These are phyloP conservation scores for Oryza longistaminata DNA, from an alignment of 176 grass and related monocot genomes.

Conservation along the genomic window DNA sequence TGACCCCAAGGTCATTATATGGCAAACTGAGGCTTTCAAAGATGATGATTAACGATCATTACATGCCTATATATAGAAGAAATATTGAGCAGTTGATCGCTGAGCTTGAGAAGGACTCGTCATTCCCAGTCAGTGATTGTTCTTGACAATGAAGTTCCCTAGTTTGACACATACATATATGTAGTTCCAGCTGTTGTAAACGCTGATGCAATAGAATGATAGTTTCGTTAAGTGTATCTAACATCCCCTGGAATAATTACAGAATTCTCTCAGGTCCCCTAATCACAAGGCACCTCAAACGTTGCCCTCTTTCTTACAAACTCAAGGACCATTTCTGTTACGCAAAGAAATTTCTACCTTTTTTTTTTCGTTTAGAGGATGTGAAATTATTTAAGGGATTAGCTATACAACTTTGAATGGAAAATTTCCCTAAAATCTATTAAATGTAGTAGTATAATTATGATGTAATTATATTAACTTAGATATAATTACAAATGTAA, in stretches of 20 bases:
- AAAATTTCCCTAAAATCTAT: too few relatives aligned
- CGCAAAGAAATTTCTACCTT: too few relatives aligned
- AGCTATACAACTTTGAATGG: too few relatives aligned
- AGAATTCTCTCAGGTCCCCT: not conserved
- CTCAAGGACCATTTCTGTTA: not conserved
- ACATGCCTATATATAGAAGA: slow-evolving; percentile 92
- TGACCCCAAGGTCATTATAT: slow-evolving; percentile 81
- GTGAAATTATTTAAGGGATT: too few relatives aligned
- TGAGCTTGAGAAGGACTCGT: slow-evolving; percentile 58
- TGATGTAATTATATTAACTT: too few relatives aligned
- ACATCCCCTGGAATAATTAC: slow-evolving; percentile 1
- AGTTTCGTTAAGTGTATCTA: slow-evolving; percentile 38
- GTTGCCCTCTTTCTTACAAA: not conserved
- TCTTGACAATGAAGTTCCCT: slow-evolving; percentile 19
- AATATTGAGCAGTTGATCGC: slow-evolving; percentile 72
- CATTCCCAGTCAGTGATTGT: slow-evolving; percentile 8
- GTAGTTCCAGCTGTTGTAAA: slow-evolving; percentile 49
- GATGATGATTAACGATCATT: slow-evolving; percentile 96
- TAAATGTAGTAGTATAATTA: too few relatives aligned
- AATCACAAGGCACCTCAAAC: too few relatives aligned
- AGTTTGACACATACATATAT: slow-evolving; percentile 20
- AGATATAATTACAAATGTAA: too few relatives aligned
- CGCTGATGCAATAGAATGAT: slow-evolving; percentile 41
- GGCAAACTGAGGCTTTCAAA: slow-evolving; percentile 91
- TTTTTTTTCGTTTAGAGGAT: too few relatives aligned